These are phyloP conservation scores for Neophaeococcomyces mojaviensis DNA, from an alignment of 2,329 filamentous ascomycete genomes.

Conservation along the genomic window DNA sequence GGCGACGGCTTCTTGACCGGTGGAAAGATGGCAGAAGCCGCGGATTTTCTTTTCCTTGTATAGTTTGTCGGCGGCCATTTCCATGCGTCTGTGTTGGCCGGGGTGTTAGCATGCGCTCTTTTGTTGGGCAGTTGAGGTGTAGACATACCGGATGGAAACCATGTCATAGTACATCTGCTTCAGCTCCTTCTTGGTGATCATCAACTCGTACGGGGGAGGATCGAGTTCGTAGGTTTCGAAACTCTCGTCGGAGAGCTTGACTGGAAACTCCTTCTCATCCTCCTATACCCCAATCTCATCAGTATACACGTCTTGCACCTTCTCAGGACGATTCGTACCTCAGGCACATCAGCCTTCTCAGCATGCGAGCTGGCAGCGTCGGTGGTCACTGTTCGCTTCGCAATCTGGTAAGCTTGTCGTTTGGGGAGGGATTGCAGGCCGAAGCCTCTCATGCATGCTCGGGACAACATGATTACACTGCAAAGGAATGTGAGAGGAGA, in stretches of 20 bases:
- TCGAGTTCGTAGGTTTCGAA: slow-evolving; percentile 99
- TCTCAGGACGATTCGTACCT: slow-evolving; percentile 47
- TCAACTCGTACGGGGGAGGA: slow-evolving; percentile 83
- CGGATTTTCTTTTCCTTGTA: slow-evolving; percentile 99
- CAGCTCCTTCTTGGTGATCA: slow-evolving; percentile 94
- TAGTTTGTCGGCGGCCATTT: slow-evolving; percentile 96
- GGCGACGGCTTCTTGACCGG: slow-evolving; percentile 94
- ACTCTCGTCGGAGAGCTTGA: slow-evolving; percentile 93
- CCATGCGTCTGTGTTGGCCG: slow-evolving; percentile 69
- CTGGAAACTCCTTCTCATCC: slow-evolving; percentile 86
- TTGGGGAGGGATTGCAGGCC: slow-evolving; percentile 28
- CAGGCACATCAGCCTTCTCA: slow-evolving; percentile 65
- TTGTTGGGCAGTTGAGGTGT: not conserved
- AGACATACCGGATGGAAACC: slow-evolving; percentile 79
- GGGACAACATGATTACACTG: slow-evolving; percentile 19
- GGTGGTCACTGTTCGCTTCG: slow-evolving; percentile 78
- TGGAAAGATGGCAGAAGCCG: slow-evolving; percentile 98
- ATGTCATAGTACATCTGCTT: slow-evolving; percentile 99
- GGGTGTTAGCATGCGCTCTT: slow-evolving; percentile 12
- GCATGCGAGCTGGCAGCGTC: slow-evolving; percentile 88
- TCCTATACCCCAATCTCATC: slow-evolving; percentile 49
- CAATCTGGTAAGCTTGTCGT: slow-evolving; percentile 39
- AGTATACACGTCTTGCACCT: not conserved
- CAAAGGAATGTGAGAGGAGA: slow-evolving; percentile 3
- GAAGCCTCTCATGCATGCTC: slow-evolving; percentile 21